Base-by-base conservation (phyloP, 2,329 filamentous ascomycete genomes). In the Passalora sequoiae region DNA sequence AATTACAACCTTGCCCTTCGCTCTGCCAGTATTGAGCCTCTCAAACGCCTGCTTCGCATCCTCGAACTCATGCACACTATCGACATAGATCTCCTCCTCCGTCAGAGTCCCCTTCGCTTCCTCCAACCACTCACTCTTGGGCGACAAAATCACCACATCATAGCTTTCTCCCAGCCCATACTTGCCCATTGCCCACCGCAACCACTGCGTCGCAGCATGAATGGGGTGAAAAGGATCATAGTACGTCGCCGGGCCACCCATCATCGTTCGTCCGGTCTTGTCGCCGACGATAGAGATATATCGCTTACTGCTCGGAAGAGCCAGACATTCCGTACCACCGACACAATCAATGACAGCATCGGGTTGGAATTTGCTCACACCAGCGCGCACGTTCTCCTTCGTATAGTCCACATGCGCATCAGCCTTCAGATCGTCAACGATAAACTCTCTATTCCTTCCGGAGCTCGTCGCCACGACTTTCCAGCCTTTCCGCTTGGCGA, bases 401-500 rank as follows among this genome's bases (percentile, higher is more conserved):
- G 72, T 76, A 57, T 84, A 84, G 55, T 84, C 77, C 35, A 83
- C 68, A 35, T 83, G 72, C 50, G 77, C 74, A 54, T 84, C 78
- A 9, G 81, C 81, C 2, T 80, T 80, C 3, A 85, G 62, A 3
- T 65, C 64, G 43, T 70, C 25, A 17, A 46, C 69, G 49, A 78
- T 78, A 4, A 84, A 66, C 31, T 76, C 73, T 0, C 71, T 66
- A 58, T 84, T 86, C 13, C 60, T 62, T 0, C 65, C 69, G 6
- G 80, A 84, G 50, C 79, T 84, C 4, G 73, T 75, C 4, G 71
- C 69, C 13, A 63, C 45, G 4, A 65, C 59, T 20, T 63, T 58
- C 62, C 62, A 64, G 1, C 60, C 60, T 13, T 53, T 49, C 31
- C 48, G 43, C 43, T 60, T 60, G 24, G 61, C 61, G 8, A 65